Percentiles rank a stretch among this genome's conserved stretches.
phyloP scores from a whole-genome alignment of 176 grass and related monocot species.

The Poa pratensis region DNA sequence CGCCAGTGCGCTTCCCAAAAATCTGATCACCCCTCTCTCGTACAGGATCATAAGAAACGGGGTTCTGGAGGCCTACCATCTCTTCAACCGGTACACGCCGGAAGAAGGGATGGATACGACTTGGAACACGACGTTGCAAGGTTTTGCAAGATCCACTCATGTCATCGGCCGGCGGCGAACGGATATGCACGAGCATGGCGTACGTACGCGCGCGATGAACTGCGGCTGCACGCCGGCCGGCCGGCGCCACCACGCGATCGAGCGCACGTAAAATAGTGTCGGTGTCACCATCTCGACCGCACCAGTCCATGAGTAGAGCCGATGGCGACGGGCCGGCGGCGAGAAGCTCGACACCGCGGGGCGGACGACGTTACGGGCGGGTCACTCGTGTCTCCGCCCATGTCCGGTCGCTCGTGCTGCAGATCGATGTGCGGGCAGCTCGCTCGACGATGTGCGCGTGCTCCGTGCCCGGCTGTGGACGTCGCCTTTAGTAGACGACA shows the following conservation, averaged over 20 bases:
- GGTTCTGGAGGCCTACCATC: too few species aligned
- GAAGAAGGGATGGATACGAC: too few species aligned
- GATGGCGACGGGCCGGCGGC: conserved; percentile 24
- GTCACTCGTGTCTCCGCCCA: background rate
- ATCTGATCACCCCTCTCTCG: too few species aligned
- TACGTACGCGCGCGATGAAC: background rate
- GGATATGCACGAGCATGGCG: conserved; percentile 22
- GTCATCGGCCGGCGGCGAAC: background rate
- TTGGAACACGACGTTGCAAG: too few species aligned
- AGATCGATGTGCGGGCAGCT: background rate
- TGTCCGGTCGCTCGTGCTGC: background rate
- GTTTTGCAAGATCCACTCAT: background rate
- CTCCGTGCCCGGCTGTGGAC: conserved; percentile 6
- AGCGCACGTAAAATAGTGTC: background rate
- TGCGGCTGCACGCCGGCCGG: background rate
- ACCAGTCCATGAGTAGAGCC: too few species aligned
- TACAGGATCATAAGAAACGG: too few species aligned
- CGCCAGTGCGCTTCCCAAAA: too few species aligned
- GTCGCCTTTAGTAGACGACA: conserved; percentile 51
- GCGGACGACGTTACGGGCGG: conserved; percentile 18
- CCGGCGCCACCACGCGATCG: background rate
- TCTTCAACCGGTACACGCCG: too few species aligned
- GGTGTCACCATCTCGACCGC: background rate
- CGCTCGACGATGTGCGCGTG: background rate
- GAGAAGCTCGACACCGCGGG: conserved; percentile 33